Conservation (phyloP, 257 asterid genomes). For the Plantago ovata region DNA sequence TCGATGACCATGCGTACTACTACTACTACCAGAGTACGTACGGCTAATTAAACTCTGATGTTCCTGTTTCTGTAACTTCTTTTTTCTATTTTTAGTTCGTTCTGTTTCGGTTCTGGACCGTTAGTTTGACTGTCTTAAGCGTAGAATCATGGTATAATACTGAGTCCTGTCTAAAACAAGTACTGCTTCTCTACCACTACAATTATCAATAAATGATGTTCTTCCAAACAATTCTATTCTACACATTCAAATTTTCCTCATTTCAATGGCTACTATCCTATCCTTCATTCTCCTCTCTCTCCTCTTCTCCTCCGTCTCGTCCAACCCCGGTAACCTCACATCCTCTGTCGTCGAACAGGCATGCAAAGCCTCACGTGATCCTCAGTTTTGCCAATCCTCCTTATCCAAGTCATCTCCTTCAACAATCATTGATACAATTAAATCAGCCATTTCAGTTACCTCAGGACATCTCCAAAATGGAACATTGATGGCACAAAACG, state of each 20-base stretch:
- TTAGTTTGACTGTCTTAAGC: too few relatives aligned
- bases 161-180: too few relatives aligned
- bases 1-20: too few relatives aligned
- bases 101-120: too few relatives aligned
- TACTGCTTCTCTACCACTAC: constrained; percentile 18
- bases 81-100: too few relatives aligned
- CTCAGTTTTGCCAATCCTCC: constrained; percentile 28
- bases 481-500: constrained; percentile 31
- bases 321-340: constrained; percentile 16
- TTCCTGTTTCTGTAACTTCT: too few relatives aligned
- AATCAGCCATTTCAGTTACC: constrained; percentile 37
- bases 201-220: neutral
- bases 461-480: constrained; percentile 30
- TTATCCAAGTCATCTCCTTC: constrained; percentile 27
- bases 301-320: constrained; percentile 23
- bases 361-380: constrained; percentile 59
- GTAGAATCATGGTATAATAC: too few relatives aligned
- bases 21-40: too few relatives aligned
- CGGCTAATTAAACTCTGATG: too few relatives aligned
- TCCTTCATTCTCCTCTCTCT: constrained; percentile 25
- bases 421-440: constrained; percentile 36
- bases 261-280: constrained; percentile 41
- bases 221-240: neutral
- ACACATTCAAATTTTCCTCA: constrained; percentile 12
- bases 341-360: constrained; percentile 22